Base-by-base conservation (phyloP, 345 rosid genomes). In the Citrus mangshanensis region DNA sequence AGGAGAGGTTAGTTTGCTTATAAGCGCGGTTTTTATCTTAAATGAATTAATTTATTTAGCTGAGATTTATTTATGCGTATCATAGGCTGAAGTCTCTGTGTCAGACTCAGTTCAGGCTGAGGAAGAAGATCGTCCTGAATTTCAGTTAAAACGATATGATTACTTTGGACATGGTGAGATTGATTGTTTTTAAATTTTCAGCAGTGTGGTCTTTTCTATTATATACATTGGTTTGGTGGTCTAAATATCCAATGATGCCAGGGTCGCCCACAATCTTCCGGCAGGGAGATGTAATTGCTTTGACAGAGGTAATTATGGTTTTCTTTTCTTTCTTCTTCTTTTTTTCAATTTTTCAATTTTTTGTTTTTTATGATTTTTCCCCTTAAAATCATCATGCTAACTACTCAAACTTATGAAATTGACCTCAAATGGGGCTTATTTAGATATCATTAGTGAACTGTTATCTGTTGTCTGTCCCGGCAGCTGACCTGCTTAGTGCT, bases 401-500 rank as follows among this genome's bases (percentile, higher is more conserved):
- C 25, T 27, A 30, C 74, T 75, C 10, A 51, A 30, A 22, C 68
- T 32, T 82, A 22, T 67, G 34, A 79, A 14, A 61, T 73, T 35
- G 63, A n/a, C 66, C 76, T 61, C 18, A 74, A 60, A 24, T 49
- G 68, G 25, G 42, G 28, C 42, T 63, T 63, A 9, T 42, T 62
- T 58, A 3, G 56, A 40, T 60, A 42, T 28, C 70, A 51, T 38
- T 72, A 34, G 49, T 54, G 73, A 75, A 25, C 49, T 40, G 72
- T 82, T 69, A n/a, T 46, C 37, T 64, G 56, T 8, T 65, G 65
- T 67, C 4, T 81, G 55, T 73, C 70, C 40, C 37, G 9, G 80
- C 92, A 94, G 98, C 89, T 96, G 74, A 84, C 89, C 78, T 96
- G 99, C 80, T 81, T 96, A 79, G 88, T 91, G 81, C 88, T 96